Conservation (phyloP, 2,329 filamentous ascomycete species). For the Geoglossum cookeanum region DNA sequence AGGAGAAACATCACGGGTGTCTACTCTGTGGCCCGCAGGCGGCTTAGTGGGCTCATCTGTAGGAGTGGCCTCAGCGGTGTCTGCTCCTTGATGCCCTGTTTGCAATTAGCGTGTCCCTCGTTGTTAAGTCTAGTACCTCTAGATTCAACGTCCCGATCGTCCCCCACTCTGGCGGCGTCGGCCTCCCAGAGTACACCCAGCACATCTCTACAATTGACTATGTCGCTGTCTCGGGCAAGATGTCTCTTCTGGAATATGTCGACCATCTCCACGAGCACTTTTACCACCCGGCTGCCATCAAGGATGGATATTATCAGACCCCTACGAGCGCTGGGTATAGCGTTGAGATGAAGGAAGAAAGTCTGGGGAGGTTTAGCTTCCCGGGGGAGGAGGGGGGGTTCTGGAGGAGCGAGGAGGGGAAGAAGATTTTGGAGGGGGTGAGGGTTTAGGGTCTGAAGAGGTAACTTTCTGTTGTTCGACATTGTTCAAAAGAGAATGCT, state of each 20-base stretch:
- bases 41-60: no score
- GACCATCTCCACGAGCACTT: conserved; percentile 93
- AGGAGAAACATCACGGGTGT: no score
- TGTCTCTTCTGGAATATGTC: conserved; percentile 73
- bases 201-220: conserved; percentile 88
- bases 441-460: not conserved
- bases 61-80: no score
- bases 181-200: conserved; percentile 84
- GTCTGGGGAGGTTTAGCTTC: conserved; percentile 62
- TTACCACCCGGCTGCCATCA: conserved; percentile 58
- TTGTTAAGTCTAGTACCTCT: not conserved
- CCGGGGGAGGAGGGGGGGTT: conserved; percentile 49
- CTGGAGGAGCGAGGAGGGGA: conserved; percentile 73
- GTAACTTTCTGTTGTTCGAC: no score
- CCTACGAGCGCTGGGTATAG: conserved; percentile 70
- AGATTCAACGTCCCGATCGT: conserved; percentile 59
- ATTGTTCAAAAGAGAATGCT: no score
- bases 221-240: conserved; percentile 64
- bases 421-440: conserved; percentile 29
- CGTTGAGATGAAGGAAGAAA: conserved; percentile 81
- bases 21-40: no score
- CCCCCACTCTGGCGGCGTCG: conserved; percentile 76
- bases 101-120: not conserved
- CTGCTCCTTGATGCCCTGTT: not conserved
- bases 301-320: conserved; percentile 75